Percentiles rank a stretch among this genome's conserved stretches.
Conservation (phyloP, 75 land plant species). For the Larix kaempferi region DNA sequence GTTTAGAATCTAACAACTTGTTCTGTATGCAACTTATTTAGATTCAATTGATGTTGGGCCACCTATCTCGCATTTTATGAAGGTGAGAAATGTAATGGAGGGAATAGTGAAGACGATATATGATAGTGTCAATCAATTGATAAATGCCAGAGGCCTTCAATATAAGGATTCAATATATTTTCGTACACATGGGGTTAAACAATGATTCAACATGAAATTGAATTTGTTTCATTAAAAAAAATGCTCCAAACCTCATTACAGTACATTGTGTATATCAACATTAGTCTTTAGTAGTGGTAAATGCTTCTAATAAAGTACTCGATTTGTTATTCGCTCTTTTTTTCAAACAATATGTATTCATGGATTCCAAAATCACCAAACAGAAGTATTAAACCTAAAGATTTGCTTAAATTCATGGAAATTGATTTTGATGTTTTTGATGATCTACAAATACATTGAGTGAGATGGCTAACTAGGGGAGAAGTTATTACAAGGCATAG, state of each 20-base stretch:
- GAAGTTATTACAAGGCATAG: neutral
- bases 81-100: neutral
- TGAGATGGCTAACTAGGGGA: neutral
- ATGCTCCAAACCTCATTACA: neutral
- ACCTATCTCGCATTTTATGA: neutral
- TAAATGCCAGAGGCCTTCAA: neutral
- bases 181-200: neutral
- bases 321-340: neutral
- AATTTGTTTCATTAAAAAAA: neutral
- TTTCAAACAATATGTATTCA: neutral
- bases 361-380: constrained; percentile 13
- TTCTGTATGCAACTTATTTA: constrained; percentile 1
- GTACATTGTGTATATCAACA: neutral
- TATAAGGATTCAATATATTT: neutral
- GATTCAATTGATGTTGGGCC: neutral
- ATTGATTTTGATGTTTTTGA: neutral
- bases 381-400: neutral
- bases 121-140: neutral
- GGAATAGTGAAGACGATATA: neutral
- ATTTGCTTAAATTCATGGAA: neutral
- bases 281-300: neutral
- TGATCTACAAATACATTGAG: neutral
- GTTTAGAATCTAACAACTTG: neutral
- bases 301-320: neutral
- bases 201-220: neutral